These are phyloP conservation scores for Linanthus parryae DNA, from an alignment of 148 eudicot genomes.

Conservation along the genomic window DNA sequence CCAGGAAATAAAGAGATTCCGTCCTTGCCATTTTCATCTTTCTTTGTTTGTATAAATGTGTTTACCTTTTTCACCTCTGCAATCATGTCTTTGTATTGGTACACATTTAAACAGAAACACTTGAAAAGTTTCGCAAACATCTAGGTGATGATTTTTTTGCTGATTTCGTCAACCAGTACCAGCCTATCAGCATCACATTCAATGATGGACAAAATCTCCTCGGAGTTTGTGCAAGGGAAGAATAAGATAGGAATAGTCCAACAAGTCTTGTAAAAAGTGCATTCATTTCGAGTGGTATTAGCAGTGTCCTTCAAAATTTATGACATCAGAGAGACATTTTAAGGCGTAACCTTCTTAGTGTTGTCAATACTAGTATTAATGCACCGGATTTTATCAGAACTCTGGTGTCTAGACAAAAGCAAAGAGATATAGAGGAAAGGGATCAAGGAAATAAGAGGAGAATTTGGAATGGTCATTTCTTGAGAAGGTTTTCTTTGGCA, in stretches of 20 bases:
- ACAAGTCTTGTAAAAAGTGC: neutral
- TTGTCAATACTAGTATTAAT: too few relatives aligned
- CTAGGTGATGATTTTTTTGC: constrained; percentile 3
- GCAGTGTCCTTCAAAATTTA: too few relatives aligned
- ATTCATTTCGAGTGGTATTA: too few relatives aligned
- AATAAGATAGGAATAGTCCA: too few relatives aligned
- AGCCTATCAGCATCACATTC: neutral
- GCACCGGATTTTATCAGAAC: too few relatives aligned
- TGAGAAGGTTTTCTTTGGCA: constrained; percentile 31
- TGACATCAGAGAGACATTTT: too few relatives aligned
- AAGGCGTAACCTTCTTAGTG: too few relatives aligned
- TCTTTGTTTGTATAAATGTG: too few relatives aligned
- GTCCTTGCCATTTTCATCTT: neutral
- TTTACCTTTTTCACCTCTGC: constrained; percentile 1
- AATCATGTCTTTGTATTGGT: constrained; percentile 1
- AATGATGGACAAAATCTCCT: neutral
- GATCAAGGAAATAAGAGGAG: constrained; percentile 20
- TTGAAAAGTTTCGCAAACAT: too few relatives aligned
- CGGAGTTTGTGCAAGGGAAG: neutral
- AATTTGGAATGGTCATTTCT: constrained; percentile 43
- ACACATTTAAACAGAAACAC: neutral
- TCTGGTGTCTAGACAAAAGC: too few relatives aligned
- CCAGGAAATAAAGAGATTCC: neutral
- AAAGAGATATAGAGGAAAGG: constrained; percentile 15
- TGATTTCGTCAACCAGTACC: constrained; percentile 2